Evolutionary conservation across 1,284 basidiomycete species (phyloP).

Genomic region (Apiotrichum siamense): DNA sequence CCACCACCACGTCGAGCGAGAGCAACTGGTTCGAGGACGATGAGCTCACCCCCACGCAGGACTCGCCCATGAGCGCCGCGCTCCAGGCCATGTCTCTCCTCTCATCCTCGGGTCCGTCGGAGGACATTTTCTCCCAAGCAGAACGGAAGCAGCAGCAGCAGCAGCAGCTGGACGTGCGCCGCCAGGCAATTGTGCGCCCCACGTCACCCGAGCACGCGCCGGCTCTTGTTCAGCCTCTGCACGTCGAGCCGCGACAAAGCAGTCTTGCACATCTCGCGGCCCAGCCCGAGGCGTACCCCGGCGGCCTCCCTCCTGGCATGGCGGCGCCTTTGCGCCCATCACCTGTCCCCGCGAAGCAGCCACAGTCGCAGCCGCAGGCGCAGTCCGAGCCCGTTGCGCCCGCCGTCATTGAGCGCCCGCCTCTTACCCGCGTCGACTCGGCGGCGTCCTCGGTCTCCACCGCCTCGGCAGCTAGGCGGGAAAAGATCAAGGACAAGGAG

Average conservation of each 20-base stretch:
- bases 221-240: no score
- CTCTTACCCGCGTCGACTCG: constrained; percentile 28
- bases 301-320: constrained; percentile 29
- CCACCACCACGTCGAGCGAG: constrained; percentile 14
- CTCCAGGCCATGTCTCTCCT: constrained; percentile 11
- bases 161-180: background rate
- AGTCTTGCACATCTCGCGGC: background rate
- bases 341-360: background rate
- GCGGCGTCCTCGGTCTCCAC: constrained; percentile 11
- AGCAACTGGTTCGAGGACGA: constrained; percentile 33
- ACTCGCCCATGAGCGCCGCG: constrained; percentile 21
- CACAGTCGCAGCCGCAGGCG: constrained; percentile 15
- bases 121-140: constrained; percentile 6
- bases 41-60: constrained; percentile 42
- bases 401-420: constrained; percentile 25
- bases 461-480: constrained; percentile 21
- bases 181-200: background rate
- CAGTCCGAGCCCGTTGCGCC: constrained; percentile 18
- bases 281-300: background rate
- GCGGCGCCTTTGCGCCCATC: constrained; percentile 29
- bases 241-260: background rate
- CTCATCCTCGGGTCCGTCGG: constrained; percentile 1
- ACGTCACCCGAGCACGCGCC: no score
- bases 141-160: constrained; percentile 4
- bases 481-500: constrained; percentile 54